Conservation (phyloP, 805 yeast genomes). For the Naumovozyma castellii region DNA sequence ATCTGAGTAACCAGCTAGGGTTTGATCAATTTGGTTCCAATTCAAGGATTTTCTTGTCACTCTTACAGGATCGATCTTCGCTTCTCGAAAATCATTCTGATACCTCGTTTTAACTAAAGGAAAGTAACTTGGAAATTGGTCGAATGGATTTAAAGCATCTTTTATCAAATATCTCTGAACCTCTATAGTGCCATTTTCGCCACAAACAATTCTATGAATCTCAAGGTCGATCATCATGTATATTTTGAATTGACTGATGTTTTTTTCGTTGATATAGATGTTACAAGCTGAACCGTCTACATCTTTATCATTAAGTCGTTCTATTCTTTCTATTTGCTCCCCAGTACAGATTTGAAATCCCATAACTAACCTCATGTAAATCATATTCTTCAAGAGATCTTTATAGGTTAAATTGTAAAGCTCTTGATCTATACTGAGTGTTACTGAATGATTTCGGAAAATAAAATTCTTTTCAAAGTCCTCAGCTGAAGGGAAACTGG, state of each 20-base stretch:
- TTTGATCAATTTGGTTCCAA: slow-evolving; percentile 90
- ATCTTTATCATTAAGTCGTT: slow-evolving; percentile 32
- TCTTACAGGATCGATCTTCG: slow-evolving; percentile 47
- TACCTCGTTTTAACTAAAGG: slow-evolving; percentile 70
- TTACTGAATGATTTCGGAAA: slow-evolving; percentile 74
- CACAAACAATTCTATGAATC: slow-evolving; percentile 74
- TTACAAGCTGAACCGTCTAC: slow-evolving; percentile 36
- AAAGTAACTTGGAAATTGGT: slow-evolving; percentile 32
- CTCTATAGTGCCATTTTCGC: slow-evolving; percentile 58
- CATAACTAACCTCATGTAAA: slow-evolving; percentile 65
- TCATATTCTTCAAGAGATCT: slow-evolving; percentile 76
- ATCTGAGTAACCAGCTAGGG: slow-evolving; percentile 85
- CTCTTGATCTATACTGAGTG: slow-evolving; percentile 51
- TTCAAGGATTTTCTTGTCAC: slow-evolving; percentile 49
- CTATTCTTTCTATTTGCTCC: slow-evolving; percentile 53
- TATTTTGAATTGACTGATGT: slow-evolving; percentile 39
- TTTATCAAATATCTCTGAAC: slow-evolving; percentile 62
- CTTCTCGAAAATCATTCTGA: slow-evolving; percentile 52
- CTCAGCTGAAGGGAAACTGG: slow-evolving; percentile 59
- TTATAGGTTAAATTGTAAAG: slow-evolving; percentile 39
- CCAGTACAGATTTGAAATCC: slow-evolving; percentile 91
- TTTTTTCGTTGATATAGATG: not conserved
- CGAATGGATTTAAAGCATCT: slow-evolving; percentile 26
- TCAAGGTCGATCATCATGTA: slow-evolving; percentile 74
- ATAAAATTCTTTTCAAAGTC: slow-evolving; percentile 68